Evolutionary conservation across 805 yeast species (phyloP).

Genomic region (Candida andamanensis): DNA sequence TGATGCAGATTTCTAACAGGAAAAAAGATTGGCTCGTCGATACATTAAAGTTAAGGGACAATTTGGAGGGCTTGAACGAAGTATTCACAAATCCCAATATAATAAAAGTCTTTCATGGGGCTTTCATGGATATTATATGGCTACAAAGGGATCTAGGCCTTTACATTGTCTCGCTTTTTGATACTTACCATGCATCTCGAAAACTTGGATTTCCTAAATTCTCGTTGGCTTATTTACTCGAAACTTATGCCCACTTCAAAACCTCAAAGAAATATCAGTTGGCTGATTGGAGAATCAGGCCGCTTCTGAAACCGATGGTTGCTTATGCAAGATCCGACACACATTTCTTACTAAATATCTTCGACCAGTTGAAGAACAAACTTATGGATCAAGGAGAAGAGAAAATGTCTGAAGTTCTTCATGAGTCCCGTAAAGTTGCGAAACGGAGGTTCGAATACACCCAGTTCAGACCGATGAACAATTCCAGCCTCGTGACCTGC

Average conservation of each 20-base stretch:
- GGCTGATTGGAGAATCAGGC: constrained; percentile 95
- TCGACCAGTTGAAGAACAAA: constrained; percentile 63
- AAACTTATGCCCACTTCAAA: constrained; percentile 71
- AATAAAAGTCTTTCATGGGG: constrained; percentile 91
- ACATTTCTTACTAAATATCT: constrained; percentile 80
- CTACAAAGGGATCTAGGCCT: constrained; percentile 91
- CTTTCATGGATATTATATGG: constrained; percentile 96
- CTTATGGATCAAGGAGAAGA: constrained; percentile 39
- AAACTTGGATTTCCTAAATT: constrained; percentile 75
- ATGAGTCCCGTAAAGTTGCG: constrained; percentile 76
- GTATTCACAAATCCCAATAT: constrained; percentile 79
- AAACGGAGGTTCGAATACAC: constrained; percentile 76
- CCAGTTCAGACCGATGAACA: constrained; percentile 46
- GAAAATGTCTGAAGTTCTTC: constrained; percentile 54
- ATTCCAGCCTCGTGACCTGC: constrained; percentile 34
- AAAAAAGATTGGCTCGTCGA: constrained; percentile 85
- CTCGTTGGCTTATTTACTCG: constrained; percentile 79
- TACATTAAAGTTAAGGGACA: constrained; percentile 72
- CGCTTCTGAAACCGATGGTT: constrained; percentile 67
- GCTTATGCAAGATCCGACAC: constrained; percentile 94
- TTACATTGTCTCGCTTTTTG: constrained; percentile 84
- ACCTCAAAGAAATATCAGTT: constrained; percentile 93
- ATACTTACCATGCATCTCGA: constrained; percentile 86
- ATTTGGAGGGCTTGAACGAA: constrained; percentile 58
- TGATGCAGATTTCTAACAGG: constrained; percentile 87